These are phyloP conservation scores for Candida tallmaniae DNA, from an alignment of 805 yeast genomes.

Conservation along the genomic window DNA sequence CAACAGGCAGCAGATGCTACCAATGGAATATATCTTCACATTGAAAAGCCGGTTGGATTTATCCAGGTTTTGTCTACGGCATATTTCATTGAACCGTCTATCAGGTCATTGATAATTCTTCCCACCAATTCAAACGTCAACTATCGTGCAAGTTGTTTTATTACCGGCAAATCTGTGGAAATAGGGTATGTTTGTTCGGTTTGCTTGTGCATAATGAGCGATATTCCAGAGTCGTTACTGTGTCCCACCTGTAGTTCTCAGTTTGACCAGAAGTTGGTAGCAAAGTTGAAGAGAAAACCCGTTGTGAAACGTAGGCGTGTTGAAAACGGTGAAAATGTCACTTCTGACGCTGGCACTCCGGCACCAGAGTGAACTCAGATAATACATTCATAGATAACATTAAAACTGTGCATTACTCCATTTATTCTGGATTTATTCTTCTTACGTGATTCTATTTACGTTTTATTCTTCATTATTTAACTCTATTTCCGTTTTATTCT, in stretches of 20 bases:
- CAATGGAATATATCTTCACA: slow-evolving; percentile 74
- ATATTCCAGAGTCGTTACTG: slow-evolving; percentile 56
- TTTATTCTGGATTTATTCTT: no score
- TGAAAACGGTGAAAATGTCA: slow-evolving; percentile 9
- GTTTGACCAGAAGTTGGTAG: slow-evolving; percentile 63
- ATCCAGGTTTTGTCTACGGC: slow-evolving; percentile 81
- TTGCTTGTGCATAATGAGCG: slow-evolving; percentile 75
- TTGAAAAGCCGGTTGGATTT: slow-evolving; percentile 68
- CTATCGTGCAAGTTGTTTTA: slow-evolving; percentile 90
- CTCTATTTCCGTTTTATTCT: no score
- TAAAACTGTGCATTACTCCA: no score
- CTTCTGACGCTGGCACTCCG: slow-evolving; percentile 2
- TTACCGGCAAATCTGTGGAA: slow-evolving; percentile 87
- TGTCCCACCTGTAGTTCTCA: slow-evolving; percentile 87
- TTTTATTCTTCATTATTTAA: no score
- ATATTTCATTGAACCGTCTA: slow-evolving; percentile 78
- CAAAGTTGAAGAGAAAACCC: slow-evolving; percentile 57
- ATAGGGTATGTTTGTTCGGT: slow-evolving; percentile 94
- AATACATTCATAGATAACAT: no score
- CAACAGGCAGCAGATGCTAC: slow-evolving; percentile 98
- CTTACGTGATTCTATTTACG: no score
- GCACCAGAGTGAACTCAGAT: not conserved
- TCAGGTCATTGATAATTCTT: slow-evolving; percentile 68
- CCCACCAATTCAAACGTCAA: slow-evolving; percentile 86
- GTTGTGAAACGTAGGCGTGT: slow-evolving; percentile 41